Percentiles rank a stretch among this genome's conserved stretches.
Evolutionary conservation across 495 filamentous ascomycete genomes (phyloP).

Genomic region (Podospora tetraspora): DNA sequence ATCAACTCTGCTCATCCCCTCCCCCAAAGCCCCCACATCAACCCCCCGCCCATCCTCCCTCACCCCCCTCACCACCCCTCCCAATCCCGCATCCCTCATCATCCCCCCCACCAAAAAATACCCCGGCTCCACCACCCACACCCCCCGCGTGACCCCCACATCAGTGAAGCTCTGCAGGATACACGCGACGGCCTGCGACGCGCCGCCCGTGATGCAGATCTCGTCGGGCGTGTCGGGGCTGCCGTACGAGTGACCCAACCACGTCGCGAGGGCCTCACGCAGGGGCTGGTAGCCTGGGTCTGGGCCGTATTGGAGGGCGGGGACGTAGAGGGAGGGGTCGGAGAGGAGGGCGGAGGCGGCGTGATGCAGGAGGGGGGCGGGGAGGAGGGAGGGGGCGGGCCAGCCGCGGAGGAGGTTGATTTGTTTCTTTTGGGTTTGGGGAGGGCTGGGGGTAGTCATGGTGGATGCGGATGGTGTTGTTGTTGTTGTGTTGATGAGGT

Average conservation of each 20-base stretch:
- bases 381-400: constrained; percentile 68
- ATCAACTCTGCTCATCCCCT: constrained; percentile 38
- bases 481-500: background rate
- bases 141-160: constrained; percentile 63
- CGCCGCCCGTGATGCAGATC: constrained; percentile 76
- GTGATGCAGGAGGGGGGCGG: constrained; percentile 49
- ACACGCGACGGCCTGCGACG: constrained; percentile 68
- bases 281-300: constrained; percentile 68
- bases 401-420: constrained; percentile 70
- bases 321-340: constrained; percentile 48
- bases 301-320: constrained; percentile 69
- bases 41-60: constrained; percentile 59
- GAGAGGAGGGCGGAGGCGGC: constrained; percentile 55
- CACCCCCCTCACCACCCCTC: constrained; percentile 55
- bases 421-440: constrained; percentile 21
- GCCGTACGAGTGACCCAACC: constrained; percentile 62
- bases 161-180: constrained; percentile 73
- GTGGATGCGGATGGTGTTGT: background rate
- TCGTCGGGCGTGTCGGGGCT: constrained; percentile 44
- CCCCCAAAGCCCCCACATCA: constrained; percentile 55
- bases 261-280: constrained; percentile 57
- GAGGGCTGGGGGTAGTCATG: background rate
- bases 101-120: constrained; percentile 75
- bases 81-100: constrained; percentile 72
- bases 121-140: constrained; percentile 76